Percentiles rank a stretch among this genome's conserved stretches.
phyloP scores from a whole-genome alignment of 2,329 filamentous ascomycete genomes.

The Colletotrichum sp. region DNA sequence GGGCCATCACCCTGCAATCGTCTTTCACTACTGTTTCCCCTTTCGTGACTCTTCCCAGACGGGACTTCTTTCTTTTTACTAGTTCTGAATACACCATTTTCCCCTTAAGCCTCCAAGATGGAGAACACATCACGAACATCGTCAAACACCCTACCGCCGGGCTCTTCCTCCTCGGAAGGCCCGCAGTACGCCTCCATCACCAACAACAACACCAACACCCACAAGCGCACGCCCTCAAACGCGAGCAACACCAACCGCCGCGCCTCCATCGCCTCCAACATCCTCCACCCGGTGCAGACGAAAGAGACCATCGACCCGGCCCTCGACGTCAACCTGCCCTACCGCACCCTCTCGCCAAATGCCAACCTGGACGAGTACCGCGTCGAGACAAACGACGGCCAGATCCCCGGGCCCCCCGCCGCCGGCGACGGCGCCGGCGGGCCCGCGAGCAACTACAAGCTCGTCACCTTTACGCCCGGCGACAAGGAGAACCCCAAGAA shows the following conservation, averaged over 20 bases:
- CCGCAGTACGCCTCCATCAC: slow-evolving; percentile 9
- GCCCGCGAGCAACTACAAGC: slow-evolving; percentile 44
- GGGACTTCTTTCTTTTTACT: background rate
- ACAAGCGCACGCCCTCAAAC: background rate
- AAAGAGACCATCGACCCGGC: slow-evolving; percentile 44
- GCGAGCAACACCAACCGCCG: slow-evolving; percentile 3
- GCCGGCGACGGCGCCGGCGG: background rate
- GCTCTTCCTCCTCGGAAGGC: background rate
- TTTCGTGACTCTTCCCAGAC: background rate
- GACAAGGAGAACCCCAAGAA: slow-evolving; percentile 86
- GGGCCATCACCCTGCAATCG: background rate
- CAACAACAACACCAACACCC: background rate
- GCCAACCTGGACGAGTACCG: slow-evolving; percentile 73
- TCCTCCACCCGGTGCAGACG: slow-evolving; percentile 21
- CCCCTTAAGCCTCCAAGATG: background rate
- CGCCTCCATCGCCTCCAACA: slow-evolving; percentile 26
- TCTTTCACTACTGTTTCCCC: background rate
- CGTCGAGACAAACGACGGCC: slow-evolving; percentile 64
- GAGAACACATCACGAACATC: background rate
- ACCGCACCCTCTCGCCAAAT: slow-evolving; percentile 63
- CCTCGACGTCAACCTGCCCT: slow-evolving; percentile 64
- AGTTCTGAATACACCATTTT: background rate
- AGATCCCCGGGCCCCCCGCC: slow-evolving; percentile 55
- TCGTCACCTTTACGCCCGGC: slow-evolving; percentile 69
- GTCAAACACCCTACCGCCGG: slow-evolving; percentile 6